Base-by-base conservation (phyloP, 139 green algal species). In the Edaphochlamys debaryana region DNA sequence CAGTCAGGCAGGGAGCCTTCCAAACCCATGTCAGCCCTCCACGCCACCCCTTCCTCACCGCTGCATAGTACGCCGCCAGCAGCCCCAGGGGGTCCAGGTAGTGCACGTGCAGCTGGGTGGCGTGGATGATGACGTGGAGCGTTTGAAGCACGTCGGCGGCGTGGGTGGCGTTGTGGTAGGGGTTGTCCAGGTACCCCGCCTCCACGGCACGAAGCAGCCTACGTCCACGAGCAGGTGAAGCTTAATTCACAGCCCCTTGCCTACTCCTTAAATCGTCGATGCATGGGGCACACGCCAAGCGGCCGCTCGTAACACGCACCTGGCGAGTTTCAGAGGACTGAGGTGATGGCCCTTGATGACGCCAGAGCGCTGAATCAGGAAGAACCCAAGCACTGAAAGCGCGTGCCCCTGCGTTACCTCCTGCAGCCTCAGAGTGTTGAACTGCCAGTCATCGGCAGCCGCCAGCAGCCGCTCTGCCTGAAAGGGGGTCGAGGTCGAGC, bases 81-180 rank as follows among this genome's bases (percentile, higher is more conserved):
- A 72, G 76, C 36, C 79, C 50, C 25, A 92, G 40, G 25, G 80
- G 68, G 52, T 89, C 82, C 32, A 76, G 50, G 78, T 84, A 75
- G 48, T 81, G 60, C 29, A 81, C 75, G 20, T 81, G 75, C 75
- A 81, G 75, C 60, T 81, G 75, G 19, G 75, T n/a, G n/a, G 75
- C 40, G 75, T 81, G 60, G 37, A 95, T 84, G 68, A 94, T 86
- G 41, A 89, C 78, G 68, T 90, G 78, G 52, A 90, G 77, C 13
- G 84, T 89, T 74, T 90, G 85, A 36, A 86, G 79, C 74, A 92
- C 85, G 63, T 90, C 86, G 15, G 88, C 78, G 30, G 60, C 82
- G 41, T 67, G 40, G 27, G 58, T 32, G 27, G 50, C 50, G 77
- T 86, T 90, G 81, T 90, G 81, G 81, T 86, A 90, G 32, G 81